Conservation (phyloP, 2,329 filamentous ascomycete species). For the Botryotinia narcissicola region DNA sequence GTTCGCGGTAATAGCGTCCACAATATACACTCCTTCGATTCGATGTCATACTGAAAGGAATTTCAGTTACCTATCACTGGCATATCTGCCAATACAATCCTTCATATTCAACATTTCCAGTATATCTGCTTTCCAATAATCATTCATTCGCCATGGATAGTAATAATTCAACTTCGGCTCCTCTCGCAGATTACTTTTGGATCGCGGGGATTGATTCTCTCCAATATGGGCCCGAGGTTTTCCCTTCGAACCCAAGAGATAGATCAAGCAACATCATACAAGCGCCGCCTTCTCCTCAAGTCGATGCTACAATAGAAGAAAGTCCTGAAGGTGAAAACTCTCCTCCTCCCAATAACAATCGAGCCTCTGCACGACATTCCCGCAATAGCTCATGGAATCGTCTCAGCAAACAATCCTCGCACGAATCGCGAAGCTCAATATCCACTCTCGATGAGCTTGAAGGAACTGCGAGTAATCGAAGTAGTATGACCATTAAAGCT, state of each 20-base stretch:
- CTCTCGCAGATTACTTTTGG: constrained; percentile 74
- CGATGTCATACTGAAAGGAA: constrained; percentile 21
- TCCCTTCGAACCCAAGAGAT: constrained; percentile 37
- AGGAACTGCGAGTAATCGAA: constrained; percentile 54
- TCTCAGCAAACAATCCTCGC: constrained; percentile 53
- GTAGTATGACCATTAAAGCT: constrained; percentile 62
- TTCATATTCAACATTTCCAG: not conserved
- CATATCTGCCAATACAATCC: constrained; percentile 12
- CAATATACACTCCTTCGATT: constrained; percentile 1
- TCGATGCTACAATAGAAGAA: constrained; percentile 61
- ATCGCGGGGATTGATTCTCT: constrained; percentile 69
- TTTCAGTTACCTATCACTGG: constrained; percentile 12
- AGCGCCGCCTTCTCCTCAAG: constrained; percentile 38
- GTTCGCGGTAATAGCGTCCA: constrained; percentile 17
- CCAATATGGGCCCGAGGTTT: constrained; percentile 57
- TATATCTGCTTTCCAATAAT: not conserved
- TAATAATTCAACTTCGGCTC: constrained; percentile 57
- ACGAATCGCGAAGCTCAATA: constrained; percentile 52
- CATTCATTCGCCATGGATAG: constrained; percentile 35
- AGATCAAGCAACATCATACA: constrained; percentile 26
- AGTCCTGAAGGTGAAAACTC: constrained; percentile 50
- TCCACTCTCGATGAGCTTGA: constrained; percentile 58
- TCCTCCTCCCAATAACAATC: constrained; percentile 25
- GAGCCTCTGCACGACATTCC: constrained; percentile 53
- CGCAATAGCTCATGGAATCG: constrained; percentile 60